Evolutionary conservation across 1,284 basidiomycete species (phyloP).

Genomic region (Cryptococcus amylolentus): DNA sequence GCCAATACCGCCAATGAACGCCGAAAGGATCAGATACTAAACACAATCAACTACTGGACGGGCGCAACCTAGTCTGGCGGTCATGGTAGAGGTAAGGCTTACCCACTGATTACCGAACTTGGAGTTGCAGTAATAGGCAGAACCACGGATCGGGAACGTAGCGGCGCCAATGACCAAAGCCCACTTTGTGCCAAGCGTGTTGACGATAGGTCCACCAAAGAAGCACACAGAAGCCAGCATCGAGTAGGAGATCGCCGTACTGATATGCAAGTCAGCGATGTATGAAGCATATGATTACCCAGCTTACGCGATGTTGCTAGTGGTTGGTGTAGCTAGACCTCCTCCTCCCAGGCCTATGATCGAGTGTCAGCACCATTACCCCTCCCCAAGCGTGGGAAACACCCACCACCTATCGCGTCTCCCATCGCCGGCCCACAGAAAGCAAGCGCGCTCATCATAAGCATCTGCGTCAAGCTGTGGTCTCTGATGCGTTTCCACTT

Average conservation of each 20-base stretch:
- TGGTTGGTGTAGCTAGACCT: no score
- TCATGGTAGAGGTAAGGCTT: neutral
- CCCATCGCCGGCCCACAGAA: slow-evolving; percentile 20
- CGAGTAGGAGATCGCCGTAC: slow-evolving; percentile 11
- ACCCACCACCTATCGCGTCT: slow-evolving; percentile 21
- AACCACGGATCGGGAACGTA: slow-evolving; percentile 21
- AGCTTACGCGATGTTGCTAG: no score
- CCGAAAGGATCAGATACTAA: slow-evolving; percentile 17
- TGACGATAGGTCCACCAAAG: slow-evolving; percentile 19
- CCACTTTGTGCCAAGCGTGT: slow-evolving; percentile 19
- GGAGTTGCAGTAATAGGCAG: slow-evolving; percentile 21
- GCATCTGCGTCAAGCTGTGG: slow-evolving; percentile 25
- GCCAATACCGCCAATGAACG: slow-evolving; percentile 15
- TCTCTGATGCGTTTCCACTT: slow-evolving; percentile 17
- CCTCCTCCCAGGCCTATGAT: no score
- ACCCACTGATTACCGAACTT: slow-evolving; percentile 21
- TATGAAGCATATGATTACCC: no score
- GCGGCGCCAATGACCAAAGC: slow-evolving; percentile 18
- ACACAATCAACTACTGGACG: neutral
- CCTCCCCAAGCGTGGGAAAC: slow-evolving; percentile 1
- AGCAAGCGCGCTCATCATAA: slow-evolving; percentile 16
- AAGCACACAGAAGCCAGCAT: slow-evolving; percentile 11
- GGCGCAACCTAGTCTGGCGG: no score
- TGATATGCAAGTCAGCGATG: no score
- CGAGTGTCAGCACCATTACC: no score